Conservation (phyloP, 805 yeast species). For the Starmerella khaoyaiensis region DNA sequence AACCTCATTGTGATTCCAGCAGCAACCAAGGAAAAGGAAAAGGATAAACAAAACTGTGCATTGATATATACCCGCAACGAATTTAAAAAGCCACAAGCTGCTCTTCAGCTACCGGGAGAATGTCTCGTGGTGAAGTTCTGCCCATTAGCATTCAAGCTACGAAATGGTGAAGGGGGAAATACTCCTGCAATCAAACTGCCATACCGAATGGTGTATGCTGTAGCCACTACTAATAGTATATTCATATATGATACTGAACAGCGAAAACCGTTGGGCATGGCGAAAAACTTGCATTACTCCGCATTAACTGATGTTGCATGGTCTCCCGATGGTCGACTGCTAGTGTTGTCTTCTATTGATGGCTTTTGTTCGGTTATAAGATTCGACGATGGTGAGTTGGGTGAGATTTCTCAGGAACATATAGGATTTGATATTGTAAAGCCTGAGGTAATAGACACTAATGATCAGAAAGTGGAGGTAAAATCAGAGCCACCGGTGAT, state of each 20-base stretch:
- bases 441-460: neutral
- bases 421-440: neutral
- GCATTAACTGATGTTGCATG: slow-evolving; percentile 79
- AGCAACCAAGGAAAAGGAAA: slow-evolving; percentile 40
- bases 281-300: slow-evolving; percentile 73
- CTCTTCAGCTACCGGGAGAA: slow-evolving; percentile 63
- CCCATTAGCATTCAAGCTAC: slow-evolving; percentile 44
- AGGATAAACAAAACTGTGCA: slow-evolving; percentile 39
- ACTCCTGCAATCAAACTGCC: slow-evolving; percentile 39
- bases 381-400: slow-evolving; percentile 44
- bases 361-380: slow-evolving; percentile 72
- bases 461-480: neutral
- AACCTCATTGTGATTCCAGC: slow-evolving; percentile 62
- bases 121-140: slow-evolving; percentile 73
- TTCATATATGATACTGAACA: slow-evolving; percentile 69
- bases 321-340: slow-evolving; percentile 59
- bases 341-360: slow-evolving; percentile 75
- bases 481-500: slow-evolving; percentile 4
- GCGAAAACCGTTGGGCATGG: slow-evolving; percentile 53
- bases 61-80: slow-evolving; percentile 67
- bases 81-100: slow-evolving; percentile 57
- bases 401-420: slow-evolving; percentile 26
- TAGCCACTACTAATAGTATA: slow-evolving; percentile 82
- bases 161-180: slow-evolving; percentile 4
- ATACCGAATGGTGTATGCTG: slow-evolving; percentile 77